phyloP scores from a whole-genome alignment of 805 yeast species.

The Starmera quercuum region DNA sequence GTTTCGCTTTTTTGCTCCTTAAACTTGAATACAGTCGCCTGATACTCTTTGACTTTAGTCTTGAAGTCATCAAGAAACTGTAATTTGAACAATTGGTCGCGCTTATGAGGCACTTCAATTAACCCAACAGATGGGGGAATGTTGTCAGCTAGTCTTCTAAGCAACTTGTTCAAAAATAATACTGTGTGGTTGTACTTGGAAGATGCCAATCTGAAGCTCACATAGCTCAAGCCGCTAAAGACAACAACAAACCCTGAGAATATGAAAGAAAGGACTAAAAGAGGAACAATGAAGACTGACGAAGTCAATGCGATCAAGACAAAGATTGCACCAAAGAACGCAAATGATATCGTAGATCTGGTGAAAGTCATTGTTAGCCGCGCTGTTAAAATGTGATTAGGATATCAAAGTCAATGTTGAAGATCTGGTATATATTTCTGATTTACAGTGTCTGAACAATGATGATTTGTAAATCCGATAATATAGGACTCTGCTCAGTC shows the following conservation, averaged over 20 bases:
- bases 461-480: too few relatives aligned
- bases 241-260: conserved; percentile 19
- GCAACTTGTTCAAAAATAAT: conserved; percentile 16
- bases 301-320: conserved; percentile 7
- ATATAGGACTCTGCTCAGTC: too few relatives aligned
- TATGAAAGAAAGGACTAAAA: conserved; percentile 14
- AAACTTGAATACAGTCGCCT: too few relatives aligned
- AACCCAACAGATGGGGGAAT: conserved; percentile 23
- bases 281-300: conserved; percentile 15
- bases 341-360: conserved; percentile 10
- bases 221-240: conserved; percentile 18
- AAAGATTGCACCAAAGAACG: conserved; percentile 7
- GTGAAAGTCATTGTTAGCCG: conserved; percentile 11
- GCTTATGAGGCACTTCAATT: conserved; percentile 9
- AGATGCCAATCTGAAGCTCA: conserved; percentile 16
- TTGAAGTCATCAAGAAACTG: too few relatives aligned
- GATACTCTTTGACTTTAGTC: too few relatives aligned
- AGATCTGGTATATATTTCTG: too few relatives aligned
- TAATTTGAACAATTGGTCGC: background rate
- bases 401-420: too few relatives aligned
- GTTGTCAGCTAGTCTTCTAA: conserved; percentile 17
- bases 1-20: background rate
- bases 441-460: too few relatives aligned
- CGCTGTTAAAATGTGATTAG: too few relatives aligned
- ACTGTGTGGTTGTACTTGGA: conserved; percentile 19